Percentiles rank a stretch among this genome's conserved stretches.
Evolutionary conservation across 345 rosid species (phyloP).

Genomic region (Rhodamnia rubescens): DNA sequence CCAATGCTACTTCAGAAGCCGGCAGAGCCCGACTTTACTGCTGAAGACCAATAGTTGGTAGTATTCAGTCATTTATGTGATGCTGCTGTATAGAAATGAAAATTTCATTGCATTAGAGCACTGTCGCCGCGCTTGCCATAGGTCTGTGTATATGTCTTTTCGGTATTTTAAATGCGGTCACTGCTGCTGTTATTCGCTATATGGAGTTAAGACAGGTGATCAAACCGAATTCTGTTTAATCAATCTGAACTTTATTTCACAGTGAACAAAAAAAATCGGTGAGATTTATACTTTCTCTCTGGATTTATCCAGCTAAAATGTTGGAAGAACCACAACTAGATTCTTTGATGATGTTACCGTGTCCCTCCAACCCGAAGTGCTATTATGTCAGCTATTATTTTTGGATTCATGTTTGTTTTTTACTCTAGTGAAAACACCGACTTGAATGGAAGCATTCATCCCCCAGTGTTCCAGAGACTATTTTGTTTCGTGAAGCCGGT

Average conservation of each 20-base stretch:
- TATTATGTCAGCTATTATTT: background rate
- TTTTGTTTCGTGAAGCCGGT: background rate
- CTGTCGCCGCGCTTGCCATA: background rate
- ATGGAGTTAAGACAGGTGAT: background rate
- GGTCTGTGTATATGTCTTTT: background rate
- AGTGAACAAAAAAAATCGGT: background rate
- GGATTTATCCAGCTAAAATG: background rate
- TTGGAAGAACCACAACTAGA: background rate
- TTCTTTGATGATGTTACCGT: background rate
- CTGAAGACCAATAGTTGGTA: slow-evolving; percentile 14
- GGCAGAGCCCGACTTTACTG: slow-evolving; percentile 81
- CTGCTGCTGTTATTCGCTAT: background rate
- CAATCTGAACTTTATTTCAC: background rate
- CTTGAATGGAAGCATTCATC: background rate
- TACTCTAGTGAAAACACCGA: background rate
- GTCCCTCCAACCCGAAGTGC: background rate
- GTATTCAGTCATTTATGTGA: background rate
- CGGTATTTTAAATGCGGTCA: background rate
- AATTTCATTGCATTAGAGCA: background rate
- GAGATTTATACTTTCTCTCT: background rate
- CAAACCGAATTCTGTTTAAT: background rate
- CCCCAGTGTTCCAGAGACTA: background rate
- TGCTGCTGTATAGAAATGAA: background rate
- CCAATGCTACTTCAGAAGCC: slow-evolving; percentile 80
- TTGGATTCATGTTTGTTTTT: background rate